Conservation (phyloP, 768 basidiomycete genomes). For the Terana coerulea region DNA sequence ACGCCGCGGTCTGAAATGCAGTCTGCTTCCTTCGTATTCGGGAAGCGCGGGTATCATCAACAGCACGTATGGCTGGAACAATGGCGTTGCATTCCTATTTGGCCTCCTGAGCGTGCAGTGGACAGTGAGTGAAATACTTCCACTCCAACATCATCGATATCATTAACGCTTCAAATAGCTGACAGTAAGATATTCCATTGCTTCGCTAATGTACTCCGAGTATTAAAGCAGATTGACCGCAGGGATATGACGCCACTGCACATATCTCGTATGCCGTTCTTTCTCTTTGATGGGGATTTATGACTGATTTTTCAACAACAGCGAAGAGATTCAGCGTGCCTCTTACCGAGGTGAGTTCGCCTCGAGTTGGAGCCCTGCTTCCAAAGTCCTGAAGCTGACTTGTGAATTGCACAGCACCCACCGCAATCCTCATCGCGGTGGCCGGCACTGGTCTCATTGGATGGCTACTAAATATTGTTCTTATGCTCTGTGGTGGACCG, state of each 20-base stretch:
- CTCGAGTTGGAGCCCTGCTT: too few species aligned
- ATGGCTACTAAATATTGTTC: conserved; percentile 82
- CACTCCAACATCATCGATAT: not conserved
- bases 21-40: conserved; percentile 74
- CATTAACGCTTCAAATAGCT: conserved; percentile 44
- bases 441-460: conserved; percentile 74
- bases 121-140: conserved; percentile 55
- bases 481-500: conserved; percentile 76
- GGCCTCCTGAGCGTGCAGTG: conserved; percentile 85
- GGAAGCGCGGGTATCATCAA: conserved; percentile 66
- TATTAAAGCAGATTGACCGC: too few species aligned
- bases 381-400: conserved; percentile 7
- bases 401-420: conserved; percentile 35
- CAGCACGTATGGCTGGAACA: conserved; percentile 73
- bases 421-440: conserved; percentile 63
- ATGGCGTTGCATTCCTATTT: conserved; percentile 78
- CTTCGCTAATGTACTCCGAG: too few species aligned
- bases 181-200: conserved; percentile 39
- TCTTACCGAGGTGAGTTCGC: conserved; percentile 61
- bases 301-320: conserved; percentile 23
- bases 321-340: conserved; percentile 76
- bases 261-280: conserved; percentile 63
- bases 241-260: conserved; percentile 82
- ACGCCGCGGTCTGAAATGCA: conserved; percentile 78
- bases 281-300: conserved; percentile 6